Base-by-base conservation (phyloP, 139 green algal genomes). In the Picochlorum sp. region DNA sequence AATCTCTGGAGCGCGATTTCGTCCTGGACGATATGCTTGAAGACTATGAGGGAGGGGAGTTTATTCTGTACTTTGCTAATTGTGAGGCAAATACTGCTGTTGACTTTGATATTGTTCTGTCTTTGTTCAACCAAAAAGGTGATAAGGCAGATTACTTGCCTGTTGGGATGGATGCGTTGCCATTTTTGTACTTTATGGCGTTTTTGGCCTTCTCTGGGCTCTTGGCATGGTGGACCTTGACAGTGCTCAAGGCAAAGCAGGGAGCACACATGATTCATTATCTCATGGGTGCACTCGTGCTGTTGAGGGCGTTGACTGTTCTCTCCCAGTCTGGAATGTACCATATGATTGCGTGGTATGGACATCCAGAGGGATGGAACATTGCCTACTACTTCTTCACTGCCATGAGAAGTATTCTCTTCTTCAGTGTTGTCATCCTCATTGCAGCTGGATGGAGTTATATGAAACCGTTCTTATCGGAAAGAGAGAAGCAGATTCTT, bases 341-440 rank as follows among this genome's bases (percentile, higher is more conserved):
- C 70, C 82, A 90, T 66, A 79, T 87, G 49, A 88, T 96, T 64
- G 78, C 86, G 52, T 66, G 69, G 5, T 85, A 79, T 4, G 87
- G 92, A 51, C 58, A 77, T 46, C 76, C 91, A 1, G 77, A 96
- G 45, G 92, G 91, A 61, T 97, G 92, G 92, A 97, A 96, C 71
- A 83, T 95, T 26, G 91, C 85, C n/a, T 98, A 65, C 69, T 97
- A 98, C 78, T 74, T 97, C 58, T 95, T 96, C 81, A 96, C 84
- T 30, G 93, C 90, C 68, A 82, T 89, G 61, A 78, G 90, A 9
- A 85, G 87, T 37, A 61, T 97, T 20, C 85, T 97, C 57, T 95
- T 96, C 75, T 98, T 98, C 81, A 45, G 65, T 45, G 74, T 97
- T 21, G 77, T 98, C 21, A 82, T 98, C 30, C 83, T 98, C 41